phyloP scores from a whole-genome alignment of 495 filamentous ascomycete genomes.

The Penicillium steckii region DNA sequence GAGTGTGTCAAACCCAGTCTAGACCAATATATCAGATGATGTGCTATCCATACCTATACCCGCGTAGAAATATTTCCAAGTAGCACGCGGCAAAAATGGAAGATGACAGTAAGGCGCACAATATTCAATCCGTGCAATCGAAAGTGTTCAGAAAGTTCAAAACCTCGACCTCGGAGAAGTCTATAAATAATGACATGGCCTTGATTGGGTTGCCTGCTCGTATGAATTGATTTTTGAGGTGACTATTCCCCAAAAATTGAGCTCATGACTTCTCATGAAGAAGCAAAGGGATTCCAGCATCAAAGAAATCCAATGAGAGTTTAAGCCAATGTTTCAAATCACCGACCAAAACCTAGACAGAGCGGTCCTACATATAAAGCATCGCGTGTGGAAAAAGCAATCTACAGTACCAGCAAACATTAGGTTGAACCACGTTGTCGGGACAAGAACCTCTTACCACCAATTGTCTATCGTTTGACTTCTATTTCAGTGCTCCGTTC shows the following conservation, averaged over 20 bases:
- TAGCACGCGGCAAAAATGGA: not conserved
- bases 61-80: not conserved
- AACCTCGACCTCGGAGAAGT: no score
- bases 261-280: not conserved
- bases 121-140: no score
- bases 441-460: not conserved
- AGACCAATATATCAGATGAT: not conserved
- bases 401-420: not conserved
- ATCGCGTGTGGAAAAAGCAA: not conserved
- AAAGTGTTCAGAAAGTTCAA: no score
- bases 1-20: not conserved
- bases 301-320: not conserved
- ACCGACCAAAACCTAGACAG: not conserved
- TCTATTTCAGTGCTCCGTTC: not conserved
- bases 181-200: not conserved
- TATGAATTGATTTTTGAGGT: not conserved
- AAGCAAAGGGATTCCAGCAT: not conserved
- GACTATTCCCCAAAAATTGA: not conserved
- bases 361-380: not conserved
- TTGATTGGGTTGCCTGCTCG: not conserved
- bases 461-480: not conserved
- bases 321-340: not conserved
- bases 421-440: not conserved
- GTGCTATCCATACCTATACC: not conserved
- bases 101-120: no score